Percentiles rank a stretch among this genome's conserved stretches.
Evolutionary conservation across 345 rosid species (phyloP).

Genomic region (Bruguiera sexangula): DNA sequence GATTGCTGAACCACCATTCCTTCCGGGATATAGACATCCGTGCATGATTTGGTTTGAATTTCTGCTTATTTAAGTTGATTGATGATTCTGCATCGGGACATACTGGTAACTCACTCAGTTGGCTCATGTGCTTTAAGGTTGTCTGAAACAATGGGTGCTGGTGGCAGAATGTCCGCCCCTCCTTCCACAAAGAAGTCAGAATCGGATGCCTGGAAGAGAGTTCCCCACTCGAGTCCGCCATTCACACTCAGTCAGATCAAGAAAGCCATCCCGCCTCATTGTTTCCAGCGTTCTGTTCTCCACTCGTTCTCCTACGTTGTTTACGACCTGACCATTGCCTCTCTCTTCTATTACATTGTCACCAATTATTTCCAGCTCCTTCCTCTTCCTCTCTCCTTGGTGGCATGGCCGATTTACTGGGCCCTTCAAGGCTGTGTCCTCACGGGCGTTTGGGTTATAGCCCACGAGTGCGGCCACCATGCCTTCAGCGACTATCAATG

Average conservation of each 20-base stretch:
- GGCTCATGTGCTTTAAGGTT: too few relatives aligned
- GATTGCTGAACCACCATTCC: too few relatives aligned
- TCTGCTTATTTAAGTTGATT: too few relatives aligned
- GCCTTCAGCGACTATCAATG: slow-evolving; percentile 90
- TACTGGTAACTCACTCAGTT: too few relatives aligned
- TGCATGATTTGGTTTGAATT: too few relatives aligned
- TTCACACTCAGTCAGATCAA: slow-evolving; percentile 64
- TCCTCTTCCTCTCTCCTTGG: slow-evolving; percentile 47
- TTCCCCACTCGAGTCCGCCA: slow-evolving; percentile 63
- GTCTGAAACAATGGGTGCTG: slow-evolving; percentile 61
- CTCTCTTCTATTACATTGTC: slow-evolving; percentile 52
- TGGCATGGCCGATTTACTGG: slow-evolving; percentile 88
- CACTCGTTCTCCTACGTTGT: slow-evolving; percentile 70
- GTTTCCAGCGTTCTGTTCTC: slow-evolving; percentile 75
- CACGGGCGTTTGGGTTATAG: slow-evolving; percentile 84
- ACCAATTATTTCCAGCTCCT: slow-evolving; percentile 52
- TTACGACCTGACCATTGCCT: slow-evolving; percentile 53
- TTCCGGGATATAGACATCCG: too few relatives aligned
- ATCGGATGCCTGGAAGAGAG: slow-evolving; percentile 39
- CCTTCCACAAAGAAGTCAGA: slow-evolving; percentile 37
- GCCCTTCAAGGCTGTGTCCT: slow-evolving; percentile 67
- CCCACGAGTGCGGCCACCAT: slow-evolving; percentile 95
- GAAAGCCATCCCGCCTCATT: slow-evolving; percentile 86
- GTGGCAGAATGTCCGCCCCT: slow-evolving; percentile 61
- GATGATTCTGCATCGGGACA: too few relatives aligned